Evolutionary conservation across 176 grass and related monocot species (phyloP).

Genomic region (Hordeum marinum): DNA sequence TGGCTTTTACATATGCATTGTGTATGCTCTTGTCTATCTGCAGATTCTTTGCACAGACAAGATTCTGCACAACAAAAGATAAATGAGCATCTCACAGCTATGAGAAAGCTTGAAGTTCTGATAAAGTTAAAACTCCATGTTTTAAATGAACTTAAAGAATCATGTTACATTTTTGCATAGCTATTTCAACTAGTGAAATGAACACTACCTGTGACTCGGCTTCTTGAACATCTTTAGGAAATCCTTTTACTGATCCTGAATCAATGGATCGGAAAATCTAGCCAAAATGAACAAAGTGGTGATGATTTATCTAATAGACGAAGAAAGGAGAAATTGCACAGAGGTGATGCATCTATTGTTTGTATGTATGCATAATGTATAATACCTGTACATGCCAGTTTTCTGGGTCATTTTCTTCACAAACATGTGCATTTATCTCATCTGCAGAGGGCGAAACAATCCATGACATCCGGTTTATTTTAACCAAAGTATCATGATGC

Average conservation of each 20-base stretch:
- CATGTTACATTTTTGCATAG: neutral
- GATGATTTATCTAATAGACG: neutral
- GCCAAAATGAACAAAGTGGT: neutral
- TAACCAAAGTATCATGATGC: conserved; percentile 77
- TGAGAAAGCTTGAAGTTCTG: conserved; percentile 10
- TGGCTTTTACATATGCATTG: conserved; percentile 84
- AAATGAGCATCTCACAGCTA: neutral
- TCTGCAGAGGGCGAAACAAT: conserved; percentile 61
- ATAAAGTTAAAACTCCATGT: neutral
- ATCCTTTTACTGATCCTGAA: conserved; percentile 84
- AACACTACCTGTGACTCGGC: conserved; percentile 61
- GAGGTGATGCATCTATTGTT: neutral
- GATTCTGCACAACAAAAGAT: conserved; percentile 58
- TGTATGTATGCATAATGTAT: neutral
- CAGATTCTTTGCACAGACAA: conserved; percentile 85
- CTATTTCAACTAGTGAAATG: neutral
- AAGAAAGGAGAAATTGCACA: conserved; percentile 5
- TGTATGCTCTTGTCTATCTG: conserved; percentile 96
- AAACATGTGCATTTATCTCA: conserved; percentile 47
- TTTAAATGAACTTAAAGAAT: neutral
- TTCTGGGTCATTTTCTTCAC: conserved; percentile 62
- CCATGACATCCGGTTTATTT: conserved; percentile 84
- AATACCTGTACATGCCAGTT: conserved; percentile 93
- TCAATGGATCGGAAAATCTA: conserved; percentile 94
- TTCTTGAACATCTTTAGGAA: conserved; percentile 74